Base-by-base conservation (phyloP, 345 rosid genomes). In the Rubroshorea leprosula region DNA sequence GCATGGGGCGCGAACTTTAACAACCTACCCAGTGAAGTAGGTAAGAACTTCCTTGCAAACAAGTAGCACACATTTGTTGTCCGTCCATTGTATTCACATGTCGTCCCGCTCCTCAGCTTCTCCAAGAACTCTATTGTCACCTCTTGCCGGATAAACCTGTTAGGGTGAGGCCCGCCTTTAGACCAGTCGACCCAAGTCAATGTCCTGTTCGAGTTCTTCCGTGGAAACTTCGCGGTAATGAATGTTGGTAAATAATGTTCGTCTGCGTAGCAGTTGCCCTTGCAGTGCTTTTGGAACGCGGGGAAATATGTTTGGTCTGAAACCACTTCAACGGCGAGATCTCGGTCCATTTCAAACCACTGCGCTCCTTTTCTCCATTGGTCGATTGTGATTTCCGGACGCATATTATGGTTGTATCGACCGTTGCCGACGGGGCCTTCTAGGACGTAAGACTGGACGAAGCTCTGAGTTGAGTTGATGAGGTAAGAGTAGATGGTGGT, bases 331-430 rank as follows among this genome's bases (percentile, higher is more conserved):
- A 75, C 3, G 29, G 95, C 98, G 0, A 84, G 71, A 29, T 60
- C 63, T 23, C 96, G 81, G 66, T 82, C 81, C 51, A 84, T 41
- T 57, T 80, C 88, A 51, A 91, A 84, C 96, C 98, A 91, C 18
- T 91, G 96, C 5, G 96, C 78, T 1, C 98, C 98, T 69, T 91
- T 91, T 14, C 96, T 60, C 98, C 98, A 91, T 41, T 86, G 79
- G 0, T 46, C 35, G 8, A 84, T 38, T 12, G 23, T 57, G 51
- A 91, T 51, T 4, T 62, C 65, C 11, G 98, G 96, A 19, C 71
- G 65, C 95, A 91, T 82, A 23, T 44, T 57, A 0, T 38, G 62
- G 62, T 43, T 76, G 61, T 88, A 91, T 8, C 98, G 76, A 41
- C 95, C 92, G 0, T 89, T 83, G 6, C 95, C 96, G 0, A 78